Percentiles rank a stretch among this genome's conserved stretches.
These are phyloP conservation scores for Verticillium nubilum DNA, from an alignment of 2,329 filamentous ascomycete species.

Conservation along the genomic window DNA sequence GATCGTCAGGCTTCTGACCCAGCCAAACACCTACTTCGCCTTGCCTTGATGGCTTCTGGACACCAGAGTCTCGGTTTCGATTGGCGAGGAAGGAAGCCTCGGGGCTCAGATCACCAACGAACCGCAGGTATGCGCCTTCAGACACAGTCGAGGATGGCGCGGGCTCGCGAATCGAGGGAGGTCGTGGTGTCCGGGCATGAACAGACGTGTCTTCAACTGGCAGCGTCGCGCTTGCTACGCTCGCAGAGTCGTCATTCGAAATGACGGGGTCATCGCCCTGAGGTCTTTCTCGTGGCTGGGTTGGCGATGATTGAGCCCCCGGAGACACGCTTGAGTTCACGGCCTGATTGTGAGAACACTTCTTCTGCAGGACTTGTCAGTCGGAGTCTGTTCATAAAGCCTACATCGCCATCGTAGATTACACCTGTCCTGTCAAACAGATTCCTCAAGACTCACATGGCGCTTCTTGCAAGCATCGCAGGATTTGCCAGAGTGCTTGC, in stretches of 20 bases:
- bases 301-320: background rate
- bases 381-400: background rate
- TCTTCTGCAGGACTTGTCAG: background rate
- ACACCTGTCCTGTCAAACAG: background rate
- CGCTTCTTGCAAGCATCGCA: conserved; percentile 12
- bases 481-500: conserved; percentile 9
- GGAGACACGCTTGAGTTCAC: background rate
- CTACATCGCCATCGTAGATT: background rate
- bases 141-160: background rate
- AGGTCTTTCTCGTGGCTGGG: no score
- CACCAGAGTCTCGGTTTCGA: conserved; percentile 1
- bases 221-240: background rate
- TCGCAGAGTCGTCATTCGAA: background rate
- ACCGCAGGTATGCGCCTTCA: conserved; percentile 14
- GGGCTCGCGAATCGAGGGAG: background rate
- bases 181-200: no score
- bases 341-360: background rate
- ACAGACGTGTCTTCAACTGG: background rate
- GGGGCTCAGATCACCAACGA: conserved; percentile 17
- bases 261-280: background rate
- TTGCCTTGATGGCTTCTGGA: conserved; percentile 8
- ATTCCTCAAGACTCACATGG: conserved; percentile 5
- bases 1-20: conserved; percentile 6
- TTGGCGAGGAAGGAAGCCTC: conserved; percentile 17
- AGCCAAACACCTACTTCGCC: conserved; percentile 13